These are phyloP conservation scores for Neurospora pannonica DNA, from an alignment of 495 filamentous ascomycete species.

Conservation along the genomic window DNA sequence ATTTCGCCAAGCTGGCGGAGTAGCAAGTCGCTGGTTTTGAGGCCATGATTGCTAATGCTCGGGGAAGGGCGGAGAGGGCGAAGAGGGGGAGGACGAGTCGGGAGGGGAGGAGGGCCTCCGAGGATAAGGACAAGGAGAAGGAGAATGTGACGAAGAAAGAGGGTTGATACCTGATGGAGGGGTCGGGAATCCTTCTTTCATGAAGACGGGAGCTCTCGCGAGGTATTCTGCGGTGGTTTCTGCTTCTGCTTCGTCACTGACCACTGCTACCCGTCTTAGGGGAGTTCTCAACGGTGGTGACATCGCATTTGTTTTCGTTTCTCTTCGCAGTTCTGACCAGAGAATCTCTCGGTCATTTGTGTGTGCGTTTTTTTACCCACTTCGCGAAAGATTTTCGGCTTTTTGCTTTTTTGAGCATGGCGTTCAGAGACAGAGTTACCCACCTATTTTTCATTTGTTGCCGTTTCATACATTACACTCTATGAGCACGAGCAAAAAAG, in stretches of 20 bases:
- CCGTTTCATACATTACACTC: background rate
- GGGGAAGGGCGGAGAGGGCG: background rate
- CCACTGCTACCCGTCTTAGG: no score
- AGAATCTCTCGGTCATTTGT: background rate
- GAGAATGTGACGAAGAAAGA: background rate
- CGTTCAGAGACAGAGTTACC: background rate
- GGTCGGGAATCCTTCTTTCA: background rate
- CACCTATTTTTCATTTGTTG: background rate
- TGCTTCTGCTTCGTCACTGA: background rate
- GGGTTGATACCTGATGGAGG: background rate
- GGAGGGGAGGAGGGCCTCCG: background rate
- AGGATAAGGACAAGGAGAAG: background rate
- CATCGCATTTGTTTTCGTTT: background rate
- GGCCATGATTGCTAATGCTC: background rate
- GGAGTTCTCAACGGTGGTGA: no score
- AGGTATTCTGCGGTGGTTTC: background rate
- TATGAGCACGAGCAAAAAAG: background rate
- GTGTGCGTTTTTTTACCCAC: background rate
- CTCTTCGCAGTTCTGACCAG: background rate
- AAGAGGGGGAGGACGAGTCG: background rate
- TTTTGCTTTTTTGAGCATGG: background rate
- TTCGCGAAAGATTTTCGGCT: background rate
- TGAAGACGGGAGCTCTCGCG: no score
- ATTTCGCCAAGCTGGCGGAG: slow-evolving; percentile 74
- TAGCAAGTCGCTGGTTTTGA: slow-evolving; percentile 18